Base-by-base conservation (phyloP, 2,329 filamentous ascomycete genomes). In the Dactylellina drechsleri region DNA sequence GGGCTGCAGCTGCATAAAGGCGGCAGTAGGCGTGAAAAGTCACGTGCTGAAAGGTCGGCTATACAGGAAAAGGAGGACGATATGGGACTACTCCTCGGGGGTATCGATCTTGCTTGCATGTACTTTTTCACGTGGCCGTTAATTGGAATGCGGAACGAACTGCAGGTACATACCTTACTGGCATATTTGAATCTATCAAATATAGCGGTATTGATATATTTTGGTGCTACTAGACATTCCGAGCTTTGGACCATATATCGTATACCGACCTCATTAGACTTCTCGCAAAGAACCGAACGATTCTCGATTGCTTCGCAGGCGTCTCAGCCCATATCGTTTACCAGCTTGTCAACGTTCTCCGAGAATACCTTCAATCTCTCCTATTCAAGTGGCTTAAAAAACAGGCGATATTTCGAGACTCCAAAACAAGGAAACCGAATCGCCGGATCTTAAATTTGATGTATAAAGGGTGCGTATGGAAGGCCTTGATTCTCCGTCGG, bases 111-210 rank as follows among this genome's bases (percentile, higher is more conserved):
- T 50, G 77, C 77, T n/a, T 65, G 77, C 52, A 78, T 77, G 40
- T 80, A 79, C 68, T 72, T 80, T 49, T 70, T 76, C 40, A 78
- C 66, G 43, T 80, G 79, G 79, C 78, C 79, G 13, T 57, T 80
- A 60, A 65, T 79, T 15, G 77, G 78, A 7, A 71, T 80, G 20
- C 64, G 79, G 13, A 80, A 79, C 65, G 77, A 78, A 43, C 45
- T 79, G 53, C 79, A 80, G 78, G 78, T 79, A 66, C 28, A 8
- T 53, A 52, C 40, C 41, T 18, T 56, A 16, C n/a, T 36, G 10
- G 2, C 2, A 36, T 8, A 8, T 36, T 36, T 36, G 31, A 36
- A 36, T 1, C 5, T 36, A 36, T 36, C 10, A 7, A 36, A 10
- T 36, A 10, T 1, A 36, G 5, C 10, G 31, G 31, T 36, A 36